Conservation (phyloP, 371 early-diverging fungal genomes). For the Mucor irregularis region DNA sequence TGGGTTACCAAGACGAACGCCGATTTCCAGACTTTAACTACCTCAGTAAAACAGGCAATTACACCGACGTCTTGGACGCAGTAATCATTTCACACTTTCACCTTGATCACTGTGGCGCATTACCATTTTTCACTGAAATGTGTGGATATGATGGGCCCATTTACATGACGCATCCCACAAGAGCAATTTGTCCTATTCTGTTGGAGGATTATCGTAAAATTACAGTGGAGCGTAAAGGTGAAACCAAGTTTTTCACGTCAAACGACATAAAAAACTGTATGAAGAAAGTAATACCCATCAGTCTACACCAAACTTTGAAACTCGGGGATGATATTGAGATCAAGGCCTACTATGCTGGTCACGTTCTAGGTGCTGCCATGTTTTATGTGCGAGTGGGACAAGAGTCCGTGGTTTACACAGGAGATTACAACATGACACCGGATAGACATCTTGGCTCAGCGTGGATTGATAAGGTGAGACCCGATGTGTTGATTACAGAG, state of each 20-base stretch:
- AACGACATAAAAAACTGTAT: slow-evolving; percentile 89
- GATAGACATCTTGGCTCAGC: slow-evolving; percentile 95
- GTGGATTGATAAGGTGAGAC: slow-evolving; percentile 88
- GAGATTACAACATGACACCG: slow-evolving; percentile 98
- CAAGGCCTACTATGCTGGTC: slow-evolving; percentile 96
- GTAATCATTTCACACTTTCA: slow-evolving; percentile 97
- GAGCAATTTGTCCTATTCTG: slow-evolving; percentile 90
- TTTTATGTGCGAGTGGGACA: slow-evolving; percentile 81
- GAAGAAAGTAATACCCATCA: slow-evolving; percentile 89
- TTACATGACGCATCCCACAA: slow-evolving; percentile 97
- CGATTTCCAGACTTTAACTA: slow-evolving; percentile 98
- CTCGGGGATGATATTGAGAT: slow-evolving; percentile 86
- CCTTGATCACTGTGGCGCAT: slow-evolving; percentile 96
- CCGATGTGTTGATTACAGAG: slow-evolving; percentile 94
- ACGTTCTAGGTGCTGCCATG: slow-evolving; percentile 99
- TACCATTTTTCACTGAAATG: slow-evolving; percentile 96
- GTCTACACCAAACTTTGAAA: slow-evolving; percentile 85
- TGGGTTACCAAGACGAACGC: slow-evolving; percentile 96
- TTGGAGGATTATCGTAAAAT: slow-evolving; percentile 94
- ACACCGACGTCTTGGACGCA: slow-evolving; percentile 85
- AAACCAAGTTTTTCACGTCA: slow-evolving; percentile 84
- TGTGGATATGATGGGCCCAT: slow-evolving; percentile 95
- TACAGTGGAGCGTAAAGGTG: slow-evolving; percentile 82
- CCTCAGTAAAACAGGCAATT: slow-evolving; percentile 84
- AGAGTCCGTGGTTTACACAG: slow-evolving; percentile 93